phyloP scores from a whole-genome alignment of 225 moss, liverwort and hornwort genomes.

The Polytrichum formosum region DNA sequence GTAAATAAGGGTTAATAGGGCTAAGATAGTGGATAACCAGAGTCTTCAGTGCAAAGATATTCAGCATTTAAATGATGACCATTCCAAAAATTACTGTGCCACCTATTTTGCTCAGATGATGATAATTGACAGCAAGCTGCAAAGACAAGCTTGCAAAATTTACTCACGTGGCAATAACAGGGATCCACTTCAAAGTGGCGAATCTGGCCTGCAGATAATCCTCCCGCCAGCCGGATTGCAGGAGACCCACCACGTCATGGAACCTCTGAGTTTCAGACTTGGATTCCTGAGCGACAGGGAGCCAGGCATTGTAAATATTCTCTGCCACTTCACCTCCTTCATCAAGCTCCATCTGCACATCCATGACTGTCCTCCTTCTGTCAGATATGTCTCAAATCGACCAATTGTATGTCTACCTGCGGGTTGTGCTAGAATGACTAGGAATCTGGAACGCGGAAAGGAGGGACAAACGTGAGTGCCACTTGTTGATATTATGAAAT shows the following conservation, averaged over 20 bases:
- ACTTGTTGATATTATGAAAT: too few relatives aligned
- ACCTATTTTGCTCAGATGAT: too few relatives aligned
- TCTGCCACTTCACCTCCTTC: slow-evolving; percentile 26
- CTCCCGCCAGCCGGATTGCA: slow-evolving; percentile 42
- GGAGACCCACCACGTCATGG: slow-evolving; percentile 56
- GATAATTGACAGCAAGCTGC: background rate
- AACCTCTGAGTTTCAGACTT: slow-evolving; percentile 77
- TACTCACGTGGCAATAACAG: slow-evolving; percentile 49
- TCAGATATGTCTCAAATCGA: background rate
- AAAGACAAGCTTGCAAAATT: background rate
- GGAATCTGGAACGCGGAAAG: too few relatives aligned
- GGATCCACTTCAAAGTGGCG: slow-evolving; percentile 43
- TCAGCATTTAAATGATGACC: too few relatives aligned
- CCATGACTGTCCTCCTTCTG: slow-evolving; percentile 19
- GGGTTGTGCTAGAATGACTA: too few relatives aligned
- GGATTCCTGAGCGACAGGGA: slow-evolving; percentile 79
- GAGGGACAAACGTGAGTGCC: too few relatives aligned
- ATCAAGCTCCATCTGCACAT: slow-evolving; percentile 55
- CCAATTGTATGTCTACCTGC: too few relatives aligned
- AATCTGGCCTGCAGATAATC: slow-evolving; percentile 28
- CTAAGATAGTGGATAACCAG: too few relatives aligned
- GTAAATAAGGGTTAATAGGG: too few relatives aligned
- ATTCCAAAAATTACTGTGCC: too few relatives aligned
- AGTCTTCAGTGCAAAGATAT: too few relatives aligned
- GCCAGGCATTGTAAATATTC: slow-evolving; percentile 87